A percentile compares a stretch with the other conserved stretches of the same genome.
These are phyloP conservation scores for Spongispora temasekensis DNA, from an alignment of 1,284 basidiomycete species.

Conservation along the genomic window DNA sequence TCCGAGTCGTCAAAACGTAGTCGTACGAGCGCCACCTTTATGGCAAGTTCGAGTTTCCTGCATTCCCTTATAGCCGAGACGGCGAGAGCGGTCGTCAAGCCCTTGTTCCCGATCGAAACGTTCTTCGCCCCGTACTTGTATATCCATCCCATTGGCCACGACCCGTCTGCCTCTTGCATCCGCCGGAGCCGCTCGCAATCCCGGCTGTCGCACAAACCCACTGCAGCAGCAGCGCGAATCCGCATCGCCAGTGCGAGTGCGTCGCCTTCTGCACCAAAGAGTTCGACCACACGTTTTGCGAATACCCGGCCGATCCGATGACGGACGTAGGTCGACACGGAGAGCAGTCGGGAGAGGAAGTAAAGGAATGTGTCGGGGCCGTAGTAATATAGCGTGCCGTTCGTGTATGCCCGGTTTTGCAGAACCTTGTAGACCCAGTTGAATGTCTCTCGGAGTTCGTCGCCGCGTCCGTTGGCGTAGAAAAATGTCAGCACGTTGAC, in stretches of 20 bases:
- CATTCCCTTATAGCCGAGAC: no score
- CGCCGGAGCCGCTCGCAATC: slow-evolving; percentile 17
- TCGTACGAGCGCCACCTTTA: no score
- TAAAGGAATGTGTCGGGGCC: slow-evolving; percentile 19
- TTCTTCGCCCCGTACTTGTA: slow-evolving; percentile 8
- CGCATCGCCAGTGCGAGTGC: slow-evolving; percentile 25
- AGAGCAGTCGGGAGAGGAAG: slow-evolving; percentile 23
- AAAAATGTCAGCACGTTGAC: slow-evolving; percentile 25
- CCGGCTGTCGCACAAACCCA: slow-evolving; percentile 11
- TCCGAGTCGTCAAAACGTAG: no score
- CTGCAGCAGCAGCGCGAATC: slow-evolving; percentile 8
- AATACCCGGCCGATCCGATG: slow-evolving; percentile 15
- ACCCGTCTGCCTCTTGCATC: slow-evolving; percentile 23
- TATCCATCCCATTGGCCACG: slow-evolving; percentile 22
- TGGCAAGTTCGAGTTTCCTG: no score
- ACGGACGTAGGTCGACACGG: slow-evolving; percentile 18
- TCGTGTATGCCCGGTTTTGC: slow-evolving; percentile 21
- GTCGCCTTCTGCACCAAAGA: slow-evolving; percentile 20
- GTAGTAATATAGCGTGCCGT: slow-evolving; percentile 21
- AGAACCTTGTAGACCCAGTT: slow-evolving; percentile 21
- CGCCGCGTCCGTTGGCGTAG: slow-evolving; percentile 20
- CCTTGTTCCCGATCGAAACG: not conserved
- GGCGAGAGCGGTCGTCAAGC: no score
- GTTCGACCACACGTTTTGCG: slow-evolving; percentile 17
- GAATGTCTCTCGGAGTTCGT: slow-evolving; percentile 20